Conservation (phyloP, 805 yeast species). For the Saccharomyces jurei region DNA sequence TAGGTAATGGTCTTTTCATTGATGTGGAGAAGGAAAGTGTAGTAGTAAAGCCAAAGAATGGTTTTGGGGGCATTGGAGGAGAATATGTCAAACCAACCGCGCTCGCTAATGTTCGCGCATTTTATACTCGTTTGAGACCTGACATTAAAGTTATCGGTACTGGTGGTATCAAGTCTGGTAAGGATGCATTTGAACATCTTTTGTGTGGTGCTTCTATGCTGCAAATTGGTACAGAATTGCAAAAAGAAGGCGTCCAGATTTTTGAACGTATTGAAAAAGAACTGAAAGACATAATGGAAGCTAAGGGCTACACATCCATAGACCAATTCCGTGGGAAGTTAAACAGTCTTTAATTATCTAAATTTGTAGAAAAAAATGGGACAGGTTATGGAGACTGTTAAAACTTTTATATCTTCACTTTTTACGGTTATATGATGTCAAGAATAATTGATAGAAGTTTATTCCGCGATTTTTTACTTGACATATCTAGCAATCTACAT, state of each 20-base stretch:
- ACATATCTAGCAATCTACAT: not conserved
- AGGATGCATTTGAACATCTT: constrained; percentile 28
- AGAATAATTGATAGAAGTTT: not conserved
- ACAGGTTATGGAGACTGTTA: not conserved
- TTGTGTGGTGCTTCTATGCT: constrained; percentile 29
- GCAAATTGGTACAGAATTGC: constrained; percentile 26
- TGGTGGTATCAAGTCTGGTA: constrained; percentile 27
- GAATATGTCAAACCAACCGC: constrained; percentile 30
- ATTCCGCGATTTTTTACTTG: not conserved
- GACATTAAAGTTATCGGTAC: constrained; percentile 26
- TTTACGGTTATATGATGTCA: not conserved
- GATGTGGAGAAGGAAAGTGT: constrained; percentile 24
- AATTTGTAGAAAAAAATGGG: not conserved
- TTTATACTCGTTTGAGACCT: constrained; percentile 26
- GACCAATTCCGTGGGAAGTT: constrained; percentile 28
- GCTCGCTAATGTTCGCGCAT: constrained; percentile 28
- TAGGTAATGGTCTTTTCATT: constrained; percentile 27
- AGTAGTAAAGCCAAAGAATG: constrained; percentile 28
- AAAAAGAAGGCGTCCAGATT: constrained; percentile 22
- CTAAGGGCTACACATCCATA: constrained; percentile 24
- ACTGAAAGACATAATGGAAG: constrained; percentile 18
- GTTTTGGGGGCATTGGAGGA: constrained; percentile 30
- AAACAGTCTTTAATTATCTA: constrained; percentile 12
- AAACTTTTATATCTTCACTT: not conserved
- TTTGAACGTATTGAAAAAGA: constrained; percentile 21